These are phyloP conservation scores for Thraustochytrium sp. DNA, from an alignment of 352 stramenopile species.

Conservation along the genomic window DNA sequence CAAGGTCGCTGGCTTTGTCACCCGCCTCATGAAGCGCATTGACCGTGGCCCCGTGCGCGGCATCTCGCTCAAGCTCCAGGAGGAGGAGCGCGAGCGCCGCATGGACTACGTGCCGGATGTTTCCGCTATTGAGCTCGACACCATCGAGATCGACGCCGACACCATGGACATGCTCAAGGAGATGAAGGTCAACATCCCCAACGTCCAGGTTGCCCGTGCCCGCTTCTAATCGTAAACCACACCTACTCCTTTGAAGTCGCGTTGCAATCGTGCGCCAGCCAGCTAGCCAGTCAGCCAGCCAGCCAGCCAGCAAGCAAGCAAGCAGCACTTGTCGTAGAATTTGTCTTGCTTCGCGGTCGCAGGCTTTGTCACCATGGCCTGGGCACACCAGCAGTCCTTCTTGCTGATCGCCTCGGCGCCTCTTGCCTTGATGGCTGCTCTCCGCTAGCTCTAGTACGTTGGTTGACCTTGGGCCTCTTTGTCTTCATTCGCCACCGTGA, in stretches of 20 bases:
- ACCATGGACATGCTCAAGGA: slow-evolving; percentile 94
- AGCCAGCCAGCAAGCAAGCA: too few relatives aligned
- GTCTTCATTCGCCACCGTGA: too few relatives aligned
- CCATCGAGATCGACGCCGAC: slow-evolving; percentile 95
- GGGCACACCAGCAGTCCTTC: too few relatives aligned
- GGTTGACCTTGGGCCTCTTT: too few relatives aligned
- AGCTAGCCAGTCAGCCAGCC: too few relatives aligned
- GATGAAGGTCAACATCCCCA: slow-evolving; percentile 42
- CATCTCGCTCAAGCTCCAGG: slow-evolving; percentile 99
- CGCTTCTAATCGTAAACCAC: slow-evolving; percentile 7
- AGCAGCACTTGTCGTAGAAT: too few relatives aligned
- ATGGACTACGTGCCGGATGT: slow-evolving; percentile 99
- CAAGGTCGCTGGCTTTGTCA: slow-evolving; percentile 80
- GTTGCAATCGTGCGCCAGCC: too few relatives aligned
- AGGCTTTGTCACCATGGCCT: too few relatives aligned
- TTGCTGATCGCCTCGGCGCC: too few relatives aligned
- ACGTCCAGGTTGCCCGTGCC: slow-evolving; percentile 37
- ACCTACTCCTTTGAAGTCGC: not conserved
- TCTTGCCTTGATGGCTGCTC: too few relatives aligned
- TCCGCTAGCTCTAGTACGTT: too few relatives aligned
- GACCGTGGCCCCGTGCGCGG: slow-evolving; percentile 95
- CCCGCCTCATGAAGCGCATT: slow-evolving; percentile 97
- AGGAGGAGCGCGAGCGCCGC: slow-evolving; percentile 97
- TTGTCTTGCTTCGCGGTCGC: too few relatives aligned
- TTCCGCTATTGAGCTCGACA: slow-evolving; percentile 81